Percentiles rank a stretch among this genome's conserved stretches.
Evolutionary conservation across 176 grass and related monocot genomes (phyloP).

Genomic region (Eremochloa ophiuroides): DNA sequence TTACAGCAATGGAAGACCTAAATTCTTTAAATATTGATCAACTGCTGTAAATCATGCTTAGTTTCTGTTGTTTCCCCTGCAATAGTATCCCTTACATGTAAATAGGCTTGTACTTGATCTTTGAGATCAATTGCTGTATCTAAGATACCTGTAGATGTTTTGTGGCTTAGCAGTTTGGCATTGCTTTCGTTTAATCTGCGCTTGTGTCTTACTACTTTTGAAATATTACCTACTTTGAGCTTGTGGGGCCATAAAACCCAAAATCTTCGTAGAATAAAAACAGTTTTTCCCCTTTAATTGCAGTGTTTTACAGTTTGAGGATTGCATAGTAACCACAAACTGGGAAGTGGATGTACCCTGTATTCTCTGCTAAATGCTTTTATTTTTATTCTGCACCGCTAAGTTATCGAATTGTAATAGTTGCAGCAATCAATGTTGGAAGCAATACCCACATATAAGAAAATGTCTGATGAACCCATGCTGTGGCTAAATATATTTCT

Average conservation of each 20-base stretch:
- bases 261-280: neutral
- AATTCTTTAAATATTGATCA: neutral
- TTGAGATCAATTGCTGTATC: neutral
- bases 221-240: neutral
- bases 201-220: slow-evolving; percentile 13
- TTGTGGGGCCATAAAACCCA: neutral
- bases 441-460: neutral
- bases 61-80: neutral
- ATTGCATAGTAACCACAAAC: neutral
- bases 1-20: neutral
- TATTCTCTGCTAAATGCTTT: neutral
- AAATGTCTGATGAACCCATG: neutral
- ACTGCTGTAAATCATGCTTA: neutral
- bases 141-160: neutral
- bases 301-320: neutral
- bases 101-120: neutral
- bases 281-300: neutral
- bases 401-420: neutral
- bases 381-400: neutral
- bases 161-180: neutral
- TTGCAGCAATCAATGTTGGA: neutral
- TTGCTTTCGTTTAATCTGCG: neutral
- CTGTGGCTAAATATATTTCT: neutral
- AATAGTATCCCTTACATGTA: neutral
- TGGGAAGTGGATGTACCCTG: neutral